Base-by-base conservation (phyloP, 2,329 filamentous ascomycete species). In the Fusarium humuli region DNA sequence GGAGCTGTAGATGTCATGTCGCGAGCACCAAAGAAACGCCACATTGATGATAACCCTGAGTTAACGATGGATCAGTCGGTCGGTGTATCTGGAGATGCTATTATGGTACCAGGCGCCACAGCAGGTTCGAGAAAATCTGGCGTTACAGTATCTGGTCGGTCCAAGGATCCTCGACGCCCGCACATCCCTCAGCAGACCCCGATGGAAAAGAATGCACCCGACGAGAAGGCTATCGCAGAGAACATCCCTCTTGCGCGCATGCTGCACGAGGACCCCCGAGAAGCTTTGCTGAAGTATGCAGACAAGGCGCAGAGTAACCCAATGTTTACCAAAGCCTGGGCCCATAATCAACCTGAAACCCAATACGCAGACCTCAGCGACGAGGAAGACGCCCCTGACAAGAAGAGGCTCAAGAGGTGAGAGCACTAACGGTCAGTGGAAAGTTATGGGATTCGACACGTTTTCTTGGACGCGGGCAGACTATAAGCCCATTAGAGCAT, bases 191-290 rank as follows among this genome's bases (percentile, higher is more conserved):
- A 88, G 61, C 88, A 91, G 57, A 98, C 96, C 12, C 96, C 96
- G 0, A 98, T 98, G 78, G 91, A 93, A 74, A 96, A 97, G 80
- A 92, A 87, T 65, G 92, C 96, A 75, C 94, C 95, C 0, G 94
- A 98, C 79, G 92, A 95, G 79, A 91, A 92, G 75, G 93, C 97
- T 78, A 93, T 99, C 66, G 91, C 91, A 74, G 89, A 95, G 77
- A 93, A 92, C 71, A 97, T 98, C 56, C 94, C 94, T 29, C 86
- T 98, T 14, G 95, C 94, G 68, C 91, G 89, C 68, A 97, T 99
- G 93, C 86, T 97, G 49, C 94, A 99, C 80, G 96, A 99, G 79
- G 96, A 99, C 82, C 96, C 96, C 1, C 86, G 96, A 69, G 96
- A 97, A 81, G 96, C 96, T 47, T 83, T 99, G 76, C 83, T 99